A percentile compares a stretch with the other conserved stretches of the same genome.
Evolutionary conservation across 495 filamentous ascomycete species (phyloP).

Genomic region (Pseudotulostoma volvatum): DNA sequence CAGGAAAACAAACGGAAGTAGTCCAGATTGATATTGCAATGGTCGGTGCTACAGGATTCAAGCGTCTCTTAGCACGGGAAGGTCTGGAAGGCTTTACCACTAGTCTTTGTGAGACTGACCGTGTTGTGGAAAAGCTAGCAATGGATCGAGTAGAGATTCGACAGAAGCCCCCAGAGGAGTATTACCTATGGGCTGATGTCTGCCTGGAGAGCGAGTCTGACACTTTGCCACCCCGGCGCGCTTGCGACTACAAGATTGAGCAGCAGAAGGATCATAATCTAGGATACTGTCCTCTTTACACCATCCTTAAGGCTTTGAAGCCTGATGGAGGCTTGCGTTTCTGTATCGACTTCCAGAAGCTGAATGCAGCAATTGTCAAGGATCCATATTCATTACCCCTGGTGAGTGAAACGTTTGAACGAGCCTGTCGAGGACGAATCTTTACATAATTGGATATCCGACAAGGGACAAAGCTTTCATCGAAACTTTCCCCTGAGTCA

Average conservation of each 20-base stretch:
- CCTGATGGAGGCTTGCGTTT: conserved; percentile 17
- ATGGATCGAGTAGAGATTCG: too few relatives aligned
- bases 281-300: background rate
- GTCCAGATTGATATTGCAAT: background rate
- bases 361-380: conserved; percentile 27
- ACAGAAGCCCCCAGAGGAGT: too few relatives aligned
- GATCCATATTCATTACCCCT: conserved; percentile 29
- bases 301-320: conserved; percentile 22
- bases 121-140: conserved; percentile 2
- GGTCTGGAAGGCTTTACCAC: background rate
- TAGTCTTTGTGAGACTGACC: background rate
- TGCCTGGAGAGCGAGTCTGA: too few relatives aligned
- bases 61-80: background rate
- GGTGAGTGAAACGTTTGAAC: conserved; percentile 24
- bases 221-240: background rate
- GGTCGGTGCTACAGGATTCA: background rate
- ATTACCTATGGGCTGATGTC: too few relatives aligned
- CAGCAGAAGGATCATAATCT: background rate
- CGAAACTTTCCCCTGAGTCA: conserved; percentile 10
- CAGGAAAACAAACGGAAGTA: too few relatives aligned
- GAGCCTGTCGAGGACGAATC: conserved; percentile 12
- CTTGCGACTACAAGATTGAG: conserved; percentile 3
- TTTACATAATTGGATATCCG: conserved; percentile 33
- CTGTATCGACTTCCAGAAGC: conserved; percentile 26
- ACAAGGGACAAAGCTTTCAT: conserved; percentile 23